Conservation (phyloP, 257 asterid species). For the Prunella vulgaris region DNA sequence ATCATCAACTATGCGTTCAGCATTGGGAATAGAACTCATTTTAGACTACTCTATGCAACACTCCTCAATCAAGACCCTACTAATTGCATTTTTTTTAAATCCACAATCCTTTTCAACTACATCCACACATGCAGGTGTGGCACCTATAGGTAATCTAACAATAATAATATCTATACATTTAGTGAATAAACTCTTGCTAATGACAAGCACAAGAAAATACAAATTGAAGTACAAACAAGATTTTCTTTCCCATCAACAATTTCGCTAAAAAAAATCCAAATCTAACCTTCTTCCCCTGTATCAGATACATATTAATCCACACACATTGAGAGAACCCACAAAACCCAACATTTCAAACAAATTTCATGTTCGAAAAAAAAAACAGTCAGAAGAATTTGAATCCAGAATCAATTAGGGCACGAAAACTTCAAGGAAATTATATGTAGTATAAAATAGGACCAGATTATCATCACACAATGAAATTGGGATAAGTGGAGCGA, state of each 20-base stretch:
- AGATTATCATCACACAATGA: neutral
- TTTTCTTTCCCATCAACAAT: neutral
- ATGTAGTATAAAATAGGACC: neutral
- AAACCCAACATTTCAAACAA: neutral
- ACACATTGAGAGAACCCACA: neutral
- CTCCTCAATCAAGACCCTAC: neutral
- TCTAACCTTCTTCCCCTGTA: conserved; percentile 6
- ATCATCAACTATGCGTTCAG: neutral
- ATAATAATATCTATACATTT: neutral
- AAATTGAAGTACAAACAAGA: neutral
- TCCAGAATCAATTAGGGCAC: conserved; percentile 19
- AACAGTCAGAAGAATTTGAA: neutral
- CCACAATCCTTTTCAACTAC: neutral
- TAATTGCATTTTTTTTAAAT: neutral
- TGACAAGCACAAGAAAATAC: neutral
- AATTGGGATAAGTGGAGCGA: neutral
- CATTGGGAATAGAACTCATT: neutral
- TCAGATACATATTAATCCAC: neutral
- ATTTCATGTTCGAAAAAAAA: neutral
- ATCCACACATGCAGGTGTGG: neutral
- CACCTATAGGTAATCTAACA: neutral
- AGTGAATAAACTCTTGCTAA: neutral
- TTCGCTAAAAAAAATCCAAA: neutral
- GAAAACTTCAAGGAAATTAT: neutral
- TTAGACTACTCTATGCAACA: neutral